Conservation (phyloP, 768 basidiomycete genomes). For the Gymnopilus dilepis region DNA sequence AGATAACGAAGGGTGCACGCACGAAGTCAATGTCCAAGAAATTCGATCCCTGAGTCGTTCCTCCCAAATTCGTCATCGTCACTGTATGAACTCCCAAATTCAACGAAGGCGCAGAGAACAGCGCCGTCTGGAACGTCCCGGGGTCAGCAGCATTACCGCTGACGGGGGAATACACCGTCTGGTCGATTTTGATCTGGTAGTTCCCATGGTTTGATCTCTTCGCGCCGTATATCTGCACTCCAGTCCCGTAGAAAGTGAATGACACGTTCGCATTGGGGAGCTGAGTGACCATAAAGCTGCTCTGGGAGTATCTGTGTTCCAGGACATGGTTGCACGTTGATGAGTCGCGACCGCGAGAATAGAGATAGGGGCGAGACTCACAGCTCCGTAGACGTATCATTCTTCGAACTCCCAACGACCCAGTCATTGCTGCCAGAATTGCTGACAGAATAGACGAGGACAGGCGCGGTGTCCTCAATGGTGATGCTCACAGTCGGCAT, state of each 20-base stretch:
- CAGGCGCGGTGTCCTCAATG: slow-evolving; percentile 40
- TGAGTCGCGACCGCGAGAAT: neutral
- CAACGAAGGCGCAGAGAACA: slow-evolving; percentile 44
- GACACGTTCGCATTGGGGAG: slow-evolving; percentile 35
- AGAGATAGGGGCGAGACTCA: slow-evolving; percentile 10
- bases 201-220: slow-evolving; percentile 52
- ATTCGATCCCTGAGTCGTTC: slow-evolving; percentile 23
- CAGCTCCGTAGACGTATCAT: slow-evolving; percentile 22
- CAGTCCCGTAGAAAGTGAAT: slow-evolving; percentile 55
- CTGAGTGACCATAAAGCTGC: slow-evolving; percentile 47
- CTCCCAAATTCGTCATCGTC: slow-evolving; percentile 37
- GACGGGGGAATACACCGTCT: slow-evolving; percentile 26
- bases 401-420: slow-evolving; percentile 28
- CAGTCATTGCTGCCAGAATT: slow-evolving; percentile 24
- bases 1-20: slow-evolving; percentile 19
- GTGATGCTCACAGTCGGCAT: slow-evolving; percentile 40
- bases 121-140: slow-evolving; percentile 42
- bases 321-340: neutral
- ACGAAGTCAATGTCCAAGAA: slow-evolving; percentile 57
- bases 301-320: slow-evolving; percentile 37
- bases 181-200: slow-evolving; percentile 50
- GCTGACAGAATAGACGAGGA: slow-evolving; percentile 30
- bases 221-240: slow-evolving; percentile 54
- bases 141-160: slow-evolving; percentile 32
- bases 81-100: slow-evolving; percentile 42